Base-by-base conservation (phyloP, 805 yeast species). In the Torulaspora maleeae region DNA sequence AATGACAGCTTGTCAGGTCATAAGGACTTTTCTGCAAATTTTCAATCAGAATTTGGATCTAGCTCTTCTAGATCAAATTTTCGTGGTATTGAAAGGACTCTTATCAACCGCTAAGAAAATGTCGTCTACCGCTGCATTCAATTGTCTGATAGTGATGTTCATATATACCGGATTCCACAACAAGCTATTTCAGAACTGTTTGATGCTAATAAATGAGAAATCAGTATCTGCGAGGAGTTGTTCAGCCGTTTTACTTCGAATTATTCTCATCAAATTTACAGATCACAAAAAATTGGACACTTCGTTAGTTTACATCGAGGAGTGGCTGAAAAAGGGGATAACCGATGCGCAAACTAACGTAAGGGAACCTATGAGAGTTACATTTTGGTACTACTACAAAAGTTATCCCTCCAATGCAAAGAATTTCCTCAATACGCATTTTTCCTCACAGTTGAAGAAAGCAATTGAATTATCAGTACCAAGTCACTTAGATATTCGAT, bases 311-410 rank as follows among this genome's bases (percentile, higher is more conserved):
- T 3, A 62, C 44, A 56, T 82, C 1, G 80, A 71, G 27, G 77
- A 72, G 38, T 69, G 80, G 50, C 58, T 87, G 1, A 49, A 67
- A 3, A 81, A 78, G 53, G 82, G 91, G 16, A 68, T 93, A 0
- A 60, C 78, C 0, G 98, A 90, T 61, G 86, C 96, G 0, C 83
- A 84, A 47, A 87, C 90, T 0, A 69, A 77, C 0, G 96, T 86
- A 0, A 74, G 97, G 52, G 95, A 81, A 55, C 69, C 79, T 0
- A 85, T 83, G 70, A 76, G 95, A 60, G 69, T 72, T 2, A 73
- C 88, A 0, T 91, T 75, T 56, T 90, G 96, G 96, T 69, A 76
- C 11, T 75, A 79, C 44, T 74, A 73, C 53, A 71, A 69, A 16
- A 57, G 73, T 5, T 83, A 78, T 66, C 84, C 86, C 0, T 56